Conservation (phyloP, 2,329 filamentous ascomycete genomes). For the Monilinia laxa region DNA sequence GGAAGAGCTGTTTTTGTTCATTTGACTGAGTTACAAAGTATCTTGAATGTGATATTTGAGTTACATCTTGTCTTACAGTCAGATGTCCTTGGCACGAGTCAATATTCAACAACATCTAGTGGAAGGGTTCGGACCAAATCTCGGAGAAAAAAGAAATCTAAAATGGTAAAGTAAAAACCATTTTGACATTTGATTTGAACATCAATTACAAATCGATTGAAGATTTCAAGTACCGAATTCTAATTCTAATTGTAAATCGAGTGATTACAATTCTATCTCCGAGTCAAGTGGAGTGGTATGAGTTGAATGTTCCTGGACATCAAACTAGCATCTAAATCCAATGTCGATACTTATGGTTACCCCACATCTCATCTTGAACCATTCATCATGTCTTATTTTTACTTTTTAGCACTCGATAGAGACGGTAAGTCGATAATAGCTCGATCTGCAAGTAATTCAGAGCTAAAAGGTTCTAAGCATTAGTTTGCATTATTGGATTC, state of each 20-base stretch:
- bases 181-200: not conserved
- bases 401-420: not conserved
- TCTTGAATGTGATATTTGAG: not conserved
- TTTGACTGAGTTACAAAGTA: not conserved
- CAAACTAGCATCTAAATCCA: not conserved
- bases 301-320: not conserved
- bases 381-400: not conserved
- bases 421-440: not conserved
- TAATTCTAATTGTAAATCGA: not conserved
- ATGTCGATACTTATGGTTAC: not conserved
- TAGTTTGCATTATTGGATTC: not conserved
- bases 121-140: not conserved
- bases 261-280: not conserved
- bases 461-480: not conserved
- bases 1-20: not conserved
- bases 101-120: not conserved
- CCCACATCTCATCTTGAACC: not conserved
- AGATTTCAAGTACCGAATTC: not conserved
- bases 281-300: conserved; percentile 12
- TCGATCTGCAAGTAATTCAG: not conserved
- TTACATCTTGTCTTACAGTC: conserved; percentile 11
- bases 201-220: not conserved
- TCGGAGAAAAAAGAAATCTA: not conserved
- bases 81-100: conserved; percentile 23
- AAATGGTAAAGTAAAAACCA: not conserved